Evolutionary conservation across 2,329 filamentous ascomycete genomes (phyloP).

Genomic region (Trichocomaceae sp.): DNA sequence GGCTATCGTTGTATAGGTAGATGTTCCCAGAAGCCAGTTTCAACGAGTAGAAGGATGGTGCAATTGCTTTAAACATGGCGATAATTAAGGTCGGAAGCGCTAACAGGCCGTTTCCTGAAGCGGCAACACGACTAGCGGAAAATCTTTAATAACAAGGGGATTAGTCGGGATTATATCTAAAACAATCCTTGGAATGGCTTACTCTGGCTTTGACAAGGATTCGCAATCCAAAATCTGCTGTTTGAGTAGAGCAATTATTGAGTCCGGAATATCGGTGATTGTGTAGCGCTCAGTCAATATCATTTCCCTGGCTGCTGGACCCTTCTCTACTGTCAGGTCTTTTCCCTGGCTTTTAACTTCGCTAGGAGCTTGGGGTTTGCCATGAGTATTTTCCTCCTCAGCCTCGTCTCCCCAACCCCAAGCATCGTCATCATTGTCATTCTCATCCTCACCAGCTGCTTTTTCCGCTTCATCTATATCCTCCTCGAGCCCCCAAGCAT

Average conservation of each 20-base stretch:
- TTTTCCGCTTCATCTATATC: slow-evolving; percentile 23
- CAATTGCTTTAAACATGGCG: slow-evolving; percentile 46
- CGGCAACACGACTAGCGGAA: slow-evolving; percentile 31
- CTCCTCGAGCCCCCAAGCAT: slow-evolving; percentile 47
- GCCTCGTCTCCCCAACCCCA: slow-evolving; percentile 80
- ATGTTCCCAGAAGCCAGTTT: slow-evolving; percentile 50
- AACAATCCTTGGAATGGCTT: slow-evolving; percentile 17
- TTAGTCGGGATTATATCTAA: slow-evolving; percentile 17
- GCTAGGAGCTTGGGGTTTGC: slow-evolving; percentile 18
- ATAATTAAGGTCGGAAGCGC: slow-evolving; percentile 43
- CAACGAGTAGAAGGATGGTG: slow-evolving; percentile 40
- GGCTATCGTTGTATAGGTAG: slow-evolving; percentile 60
- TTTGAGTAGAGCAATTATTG: slow-evolving; percentile 49
- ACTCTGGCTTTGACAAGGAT: slow-evolving; percentile 31
- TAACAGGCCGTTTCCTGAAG: slow-evolving; percentile 39
- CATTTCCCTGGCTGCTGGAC: slow-evolving; percentile 51
- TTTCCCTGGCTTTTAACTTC: slow-evolving; percentile 19
- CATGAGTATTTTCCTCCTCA: slow-evolving; percentile 32
- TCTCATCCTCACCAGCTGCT: slow-evolving; percentile 30
- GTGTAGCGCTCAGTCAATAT: slow-evolving; percentile 79
- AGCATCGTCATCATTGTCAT: slow-evolving; percentile 59
- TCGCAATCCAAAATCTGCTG: slow-evolving; percentile 39
- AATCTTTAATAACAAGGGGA: slow-evolving; percentile 19
- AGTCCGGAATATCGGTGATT: slow-evolving; percentile 79
- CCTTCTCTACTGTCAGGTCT: not conserved